Evolutionary conservation across 106 monocot species (phyloP), one percentile per base, ranked within the genome.

Genomic region (Dendrobium officinale): DNA sequence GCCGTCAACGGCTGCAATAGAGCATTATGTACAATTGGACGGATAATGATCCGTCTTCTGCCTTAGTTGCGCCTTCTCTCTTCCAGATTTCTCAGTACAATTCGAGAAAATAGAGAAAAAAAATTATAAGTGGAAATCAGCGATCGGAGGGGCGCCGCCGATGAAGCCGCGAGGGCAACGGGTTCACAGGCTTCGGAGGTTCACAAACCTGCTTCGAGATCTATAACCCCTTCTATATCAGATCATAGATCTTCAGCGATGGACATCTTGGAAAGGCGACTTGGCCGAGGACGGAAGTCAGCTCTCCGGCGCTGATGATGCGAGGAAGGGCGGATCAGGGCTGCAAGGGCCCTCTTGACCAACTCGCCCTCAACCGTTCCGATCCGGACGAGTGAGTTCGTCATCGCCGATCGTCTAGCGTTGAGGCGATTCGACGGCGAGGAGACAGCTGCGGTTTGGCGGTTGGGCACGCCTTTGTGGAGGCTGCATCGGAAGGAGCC

Each of bases 341-440:
- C 90, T 3, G 97, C 80, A 51, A 97, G 85, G 0, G 92, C 87
- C 19, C 92, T 88, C 84, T 91, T 92, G 20, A 97, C 89, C 37
- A 86, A 56, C 15, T 97, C 97, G 0, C 97, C 94, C 81, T 98
- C 94, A 54, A 98, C 97, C 5, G 94, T 83, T 11, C 93, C 92
- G 83, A 94, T 92, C 79, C 94, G 79, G 67, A 92, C 94, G 16
- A 94, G 88, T 10, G 97, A 94, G 77, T 94, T 98, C 70, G 91
- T 89, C 97, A 98, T 94, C 59, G 92, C 92, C 9, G 94, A 92
- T 27, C 92, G 73, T 61, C 90, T 54, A 22, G 90, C 87, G 83
- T 92, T 87, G 61, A 91, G 83, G 17, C 88, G 84, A 54, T 75
- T 82, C 5, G 97, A 92, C 10, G 90, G 70, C 9, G 85, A 75